Base-by-base conservation (phyloP, 2,329 filamentous ascomycete species). In the Allantophomopsis lycopodina region DNA sequence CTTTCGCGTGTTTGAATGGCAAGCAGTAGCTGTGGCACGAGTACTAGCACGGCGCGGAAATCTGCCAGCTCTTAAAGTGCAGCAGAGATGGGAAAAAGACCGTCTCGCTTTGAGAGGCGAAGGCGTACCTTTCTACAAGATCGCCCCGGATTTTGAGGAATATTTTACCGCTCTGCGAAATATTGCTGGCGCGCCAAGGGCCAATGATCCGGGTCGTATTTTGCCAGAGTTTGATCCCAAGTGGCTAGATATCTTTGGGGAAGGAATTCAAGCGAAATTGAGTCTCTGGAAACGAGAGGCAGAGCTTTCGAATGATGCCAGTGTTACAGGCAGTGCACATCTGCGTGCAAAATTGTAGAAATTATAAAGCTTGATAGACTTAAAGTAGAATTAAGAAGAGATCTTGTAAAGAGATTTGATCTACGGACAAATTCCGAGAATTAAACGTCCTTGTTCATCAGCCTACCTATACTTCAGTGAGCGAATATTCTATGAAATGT, bases 1-100 rank as follows among this genome's bases (percentile, higher is more conserved):
- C 0, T 82, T 83, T 58, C 79, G 76, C 50, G 66, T 80, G 21
- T 79, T 79, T 40, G 77, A 81, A 56, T 80, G 73, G 72, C 76
- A 81, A 49, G 74, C 75, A 5, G 75, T 80, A 0, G 63, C 72
- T 1, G 73, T 69, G 0, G 76, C 76, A 1, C 61, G 76, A 0
- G 54, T 77, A 2, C 60, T 81, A 0, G 68, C 76, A 0, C 71
- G 73, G 0, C 61, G 71, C 2, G 66, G 65, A 0, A 56, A 47
- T 0, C 55, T 79, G 2, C 76, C 76, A 0, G 45, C 64, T 0
- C 16, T 58, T 0, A 56, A 60, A 12, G 69, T 69, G 40, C 71
- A 73, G 59, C 48, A 59, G 28, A 52, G 48, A 16, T 81, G 76
- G 77, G 76, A 81, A 48, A 48, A 51, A 2, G 66, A 75, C 2